Evolutionary conservation across 2,329 filamentous ascomycete genomes (phyloP).

Genomic region (Xylariaceae sp.): DNA sequence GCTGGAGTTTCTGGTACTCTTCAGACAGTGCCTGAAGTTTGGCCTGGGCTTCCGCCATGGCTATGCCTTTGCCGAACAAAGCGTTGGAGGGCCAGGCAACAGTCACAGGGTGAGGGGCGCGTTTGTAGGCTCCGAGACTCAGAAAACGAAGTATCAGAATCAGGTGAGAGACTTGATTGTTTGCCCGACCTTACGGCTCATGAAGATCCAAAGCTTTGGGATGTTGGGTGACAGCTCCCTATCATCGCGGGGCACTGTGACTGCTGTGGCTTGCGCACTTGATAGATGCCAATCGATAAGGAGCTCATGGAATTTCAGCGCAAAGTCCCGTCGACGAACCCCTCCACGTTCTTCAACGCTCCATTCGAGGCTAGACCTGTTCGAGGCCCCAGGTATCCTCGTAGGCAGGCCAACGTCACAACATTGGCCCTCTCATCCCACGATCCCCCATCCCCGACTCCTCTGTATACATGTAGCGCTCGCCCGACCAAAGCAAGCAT

Average conservation of each 20-base stretch:
- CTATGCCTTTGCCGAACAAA: neutral
- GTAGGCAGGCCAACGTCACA: constrained; percentile 13
- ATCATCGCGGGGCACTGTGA: too few relatives aligned
- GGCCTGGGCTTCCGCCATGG: constrained; percentile 71
- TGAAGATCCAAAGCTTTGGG: too few relatives aligned
- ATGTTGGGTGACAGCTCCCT: too few relatives aligned
- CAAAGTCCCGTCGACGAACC: too few relatives aligned
- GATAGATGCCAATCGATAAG: too few relatives aligned
- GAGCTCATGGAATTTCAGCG: too few relatives aligned
- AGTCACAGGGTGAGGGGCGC: neutral
- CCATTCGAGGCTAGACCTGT: constrained; percentile 12
- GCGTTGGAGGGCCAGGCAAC: neutral
- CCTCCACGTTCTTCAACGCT: constrained; percentile 2
- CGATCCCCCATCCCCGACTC: neutral
- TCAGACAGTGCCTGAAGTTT: constrained; percentile 79
- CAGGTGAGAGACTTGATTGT: neutral
- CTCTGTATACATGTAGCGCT: neutral
- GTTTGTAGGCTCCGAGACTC: neutral
- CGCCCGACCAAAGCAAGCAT: neutral
- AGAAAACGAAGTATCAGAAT: neutral
- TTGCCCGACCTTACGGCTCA: too few relatives aligned
- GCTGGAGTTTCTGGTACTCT: constrained; percentile 81
- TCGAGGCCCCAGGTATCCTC: constrained; percentile 10
- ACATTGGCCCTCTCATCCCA: neutral
- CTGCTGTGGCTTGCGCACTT: too few relatives aligned